These are phyloP conservation scores for Suillus spraguei DNA, from an alignment of 768 basidiomycete species.

Conservation along the genomic window DNA sequence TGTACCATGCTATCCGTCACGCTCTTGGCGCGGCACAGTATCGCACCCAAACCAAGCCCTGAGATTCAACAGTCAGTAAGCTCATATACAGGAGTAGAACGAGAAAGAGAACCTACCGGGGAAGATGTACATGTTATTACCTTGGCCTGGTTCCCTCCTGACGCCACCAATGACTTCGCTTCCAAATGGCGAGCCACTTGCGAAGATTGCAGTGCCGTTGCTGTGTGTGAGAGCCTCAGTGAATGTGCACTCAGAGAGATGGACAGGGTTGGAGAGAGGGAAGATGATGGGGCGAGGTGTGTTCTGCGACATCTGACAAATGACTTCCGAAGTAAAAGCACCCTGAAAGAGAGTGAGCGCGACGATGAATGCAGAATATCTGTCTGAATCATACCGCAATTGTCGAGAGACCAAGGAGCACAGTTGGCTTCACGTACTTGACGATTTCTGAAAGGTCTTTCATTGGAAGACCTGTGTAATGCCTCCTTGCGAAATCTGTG, in stretches of 20 bases:
- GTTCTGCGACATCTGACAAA: slow-evolving; percentile 74
- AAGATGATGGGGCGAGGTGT: slow-evolving; percentile 90
- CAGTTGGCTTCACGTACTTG: slow-evolving; percentile 82
- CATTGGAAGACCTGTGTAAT: slow-evolving; percentile 78
- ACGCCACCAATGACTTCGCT: slow-evolving; percentile 56
- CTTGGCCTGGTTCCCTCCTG: slow-evolving; percentile 78
- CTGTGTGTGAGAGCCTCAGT: slow-evolving; percentile 73
- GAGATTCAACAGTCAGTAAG: slow-evolving; percentile 6
- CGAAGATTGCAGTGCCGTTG: slow-evolving; percentile 78
- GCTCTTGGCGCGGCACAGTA: slow-evolving; percentile 63
- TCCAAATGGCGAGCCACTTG: slow-evolving; percentile 87
- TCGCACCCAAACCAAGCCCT: slow-evolving; percentile 79
- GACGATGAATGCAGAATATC: background rate
- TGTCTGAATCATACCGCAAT: slow-evolving; percentile 46
- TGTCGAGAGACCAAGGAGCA: slow-evolving; percentile 89
- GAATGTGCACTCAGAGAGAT: slow-evolving; percentile 82
- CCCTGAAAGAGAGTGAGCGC: slow-evolving; percentile 40
- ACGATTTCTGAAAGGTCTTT: slow-evolving; percentile 77
- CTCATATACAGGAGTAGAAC: background rate
- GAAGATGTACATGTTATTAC: slow-evolving; percentile 94
- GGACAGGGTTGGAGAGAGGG: slow-evolving; percentile 88
- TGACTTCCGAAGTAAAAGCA: slow-evolving; percentile 73
- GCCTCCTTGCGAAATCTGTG: slow-evolving; percentile 78
- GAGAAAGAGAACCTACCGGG: slow-evolving; percentile 43
- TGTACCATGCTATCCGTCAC: slow-evolving; percentile 92